These are phyloP conservation scores for Rhynchospora pubera DNA, from an alignment of 176 grass and related monocot genomes.

Conservation along the genomic window DNA sequence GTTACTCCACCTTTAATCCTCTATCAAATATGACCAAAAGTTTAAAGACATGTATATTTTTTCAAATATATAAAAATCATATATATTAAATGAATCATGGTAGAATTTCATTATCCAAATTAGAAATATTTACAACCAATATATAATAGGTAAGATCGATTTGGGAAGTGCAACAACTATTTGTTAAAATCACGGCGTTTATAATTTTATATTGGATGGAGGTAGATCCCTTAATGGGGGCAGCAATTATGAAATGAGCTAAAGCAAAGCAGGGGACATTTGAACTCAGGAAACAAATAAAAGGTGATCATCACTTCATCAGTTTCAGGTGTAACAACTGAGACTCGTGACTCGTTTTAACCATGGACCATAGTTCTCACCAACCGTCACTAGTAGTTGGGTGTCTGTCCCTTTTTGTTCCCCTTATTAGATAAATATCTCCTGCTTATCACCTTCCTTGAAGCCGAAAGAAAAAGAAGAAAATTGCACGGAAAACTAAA, in stretches of 20 bases:
- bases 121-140: too few relatives aligned
- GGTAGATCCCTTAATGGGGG: background rate
- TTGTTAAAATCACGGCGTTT: background rate
- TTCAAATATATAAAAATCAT: too few relatives aligned
- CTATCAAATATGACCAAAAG: too few relatives aligned
- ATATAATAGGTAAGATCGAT: too few relatives aligned
- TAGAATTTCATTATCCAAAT: too few relatives aligned
- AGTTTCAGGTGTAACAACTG: background rate
- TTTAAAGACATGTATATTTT: too few relatives aligned
- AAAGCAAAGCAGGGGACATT: background rate
- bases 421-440: background rate
- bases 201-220: background rate
- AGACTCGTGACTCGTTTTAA: background rate
- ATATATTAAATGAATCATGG: too few relatives aligned
- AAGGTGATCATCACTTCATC: background rate
- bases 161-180: too few relatives aligned
- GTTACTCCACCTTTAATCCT: too few relatives aligned
- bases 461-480: background rate
- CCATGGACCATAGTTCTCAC: background rate
- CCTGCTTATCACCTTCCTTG: background rate
- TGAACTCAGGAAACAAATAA: background rate
- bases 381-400: background rate
- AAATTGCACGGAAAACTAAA: background rate
- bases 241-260: background rate
- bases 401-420: background rate